Evolutionary conservation across 495 filamentous ascomycete genomes (phyloP).

Genomic region (Clohesyomyces aquaticus): DNA sequence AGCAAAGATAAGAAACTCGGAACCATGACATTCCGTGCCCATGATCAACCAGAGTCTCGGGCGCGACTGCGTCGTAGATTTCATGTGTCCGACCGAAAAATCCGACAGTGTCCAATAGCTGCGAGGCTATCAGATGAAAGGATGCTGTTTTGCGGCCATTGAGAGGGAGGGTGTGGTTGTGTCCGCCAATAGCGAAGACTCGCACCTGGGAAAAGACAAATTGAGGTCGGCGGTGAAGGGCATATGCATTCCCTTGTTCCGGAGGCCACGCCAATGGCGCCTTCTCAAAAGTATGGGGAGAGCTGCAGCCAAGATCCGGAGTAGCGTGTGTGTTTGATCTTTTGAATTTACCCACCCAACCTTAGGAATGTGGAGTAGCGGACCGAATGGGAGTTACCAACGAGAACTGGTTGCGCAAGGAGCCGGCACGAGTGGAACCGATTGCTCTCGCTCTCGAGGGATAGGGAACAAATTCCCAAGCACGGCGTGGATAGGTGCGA

Average conservation of each 20-base stretch:
- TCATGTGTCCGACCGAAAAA: no score
- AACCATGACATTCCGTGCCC: no score
- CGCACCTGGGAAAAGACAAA: background rate
- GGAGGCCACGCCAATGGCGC: conserved; percentile 1
- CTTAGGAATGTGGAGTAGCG: background rate
- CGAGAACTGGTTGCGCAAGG: no score
- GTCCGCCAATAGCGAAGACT: conserved; percentile 9
- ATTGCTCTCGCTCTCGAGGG: background rate
- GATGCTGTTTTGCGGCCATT: background rate
- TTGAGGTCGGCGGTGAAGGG: conserved; percentile 14
- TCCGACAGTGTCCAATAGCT: background rate
- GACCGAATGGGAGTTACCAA: background rate
- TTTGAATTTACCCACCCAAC: conserved; percentile 33
- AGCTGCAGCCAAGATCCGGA: conserved; percentile 30
- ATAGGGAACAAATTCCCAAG: background rate
- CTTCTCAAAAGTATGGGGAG: background rate
- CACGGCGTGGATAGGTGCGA: background rate
- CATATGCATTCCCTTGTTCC: background rate
- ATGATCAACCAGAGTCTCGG: no score
- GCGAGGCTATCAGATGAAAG: background rate
- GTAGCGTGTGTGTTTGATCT: conserved; percentile 18
- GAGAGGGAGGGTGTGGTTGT: background rate
- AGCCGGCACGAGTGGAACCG: background rate
- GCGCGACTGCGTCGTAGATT: background rate
- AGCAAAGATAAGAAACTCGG: no score